A percentile compares a stretch with the other conserved stretches of the same genome.
phyloP scores from a whole-genome alignment of 1,139 yeast species.

The Nadsonia commutata region DNA sequence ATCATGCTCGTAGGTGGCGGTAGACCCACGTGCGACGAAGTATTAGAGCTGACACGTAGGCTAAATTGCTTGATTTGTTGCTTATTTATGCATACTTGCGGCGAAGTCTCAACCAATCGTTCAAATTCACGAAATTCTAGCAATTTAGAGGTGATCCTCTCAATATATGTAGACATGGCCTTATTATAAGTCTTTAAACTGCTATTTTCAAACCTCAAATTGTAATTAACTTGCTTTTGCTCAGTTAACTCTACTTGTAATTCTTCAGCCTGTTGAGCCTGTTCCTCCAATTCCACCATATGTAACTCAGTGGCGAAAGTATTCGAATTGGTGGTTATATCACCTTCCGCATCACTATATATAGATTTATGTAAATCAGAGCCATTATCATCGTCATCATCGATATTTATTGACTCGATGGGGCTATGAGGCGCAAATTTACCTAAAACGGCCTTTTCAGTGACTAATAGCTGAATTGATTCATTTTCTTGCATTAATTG shows the following conservation, averaged over 20 bases:
- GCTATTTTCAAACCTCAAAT: background rate
- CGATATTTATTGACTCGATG: too few species aligned
- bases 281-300: background rate
- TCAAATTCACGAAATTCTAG: background rate
- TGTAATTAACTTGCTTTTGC: background rate
- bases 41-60: background rate
- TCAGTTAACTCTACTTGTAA: background rate
- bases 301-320: background rate
- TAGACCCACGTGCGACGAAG: too few species aligned
- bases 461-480: background rate
- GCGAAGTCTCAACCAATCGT: background rate
- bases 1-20: too few species aligned
- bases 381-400: too few species aligned
- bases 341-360: too few species aligned
- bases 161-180: background rate
- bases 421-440: too few species aligned
- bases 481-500: background rate
- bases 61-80: background rate
- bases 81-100: background rate
- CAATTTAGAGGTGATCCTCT: background rate
- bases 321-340: background rate
- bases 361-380: too few species aligned
- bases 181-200: background rate
- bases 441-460: background rate
- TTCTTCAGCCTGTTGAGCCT: background rate